Evolutionary conservation across 352 stramenopile species (phyloP).

Genomic region (Aphanomyces euteiches): DNA sequence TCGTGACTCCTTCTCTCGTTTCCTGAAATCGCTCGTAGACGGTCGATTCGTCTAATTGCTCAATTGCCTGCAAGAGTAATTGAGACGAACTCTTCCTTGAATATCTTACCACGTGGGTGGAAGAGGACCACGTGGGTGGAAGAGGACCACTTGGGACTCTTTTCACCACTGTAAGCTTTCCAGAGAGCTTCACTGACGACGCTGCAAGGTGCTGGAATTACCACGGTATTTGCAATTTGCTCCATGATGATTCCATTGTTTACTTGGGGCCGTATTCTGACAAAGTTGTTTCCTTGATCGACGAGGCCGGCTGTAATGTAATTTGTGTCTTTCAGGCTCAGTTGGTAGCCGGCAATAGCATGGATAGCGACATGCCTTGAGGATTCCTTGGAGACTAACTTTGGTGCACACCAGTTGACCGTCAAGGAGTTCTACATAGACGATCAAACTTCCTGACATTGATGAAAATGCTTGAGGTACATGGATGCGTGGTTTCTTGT

Average conservation of each 20-base stretch:
- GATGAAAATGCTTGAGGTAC: neutral
- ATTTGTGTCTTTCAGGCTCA: slow-evolving; percentile 3
- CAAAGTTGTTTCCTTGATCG: neutral
- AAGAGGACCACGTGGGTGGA: neutral
- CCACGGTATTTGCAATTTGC: neutral
- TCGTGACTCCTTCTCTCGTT: neutral
- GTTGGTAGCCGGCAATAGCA: slow-evolving; percentile 14
- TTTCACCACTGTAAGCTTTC: neutral
- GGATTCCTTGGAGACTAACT: slow-evolving; percentile 16
- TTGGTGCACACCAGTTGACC: neutral
- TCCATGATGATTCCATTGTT: neutral
- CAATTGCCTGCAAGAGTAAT: neutral
- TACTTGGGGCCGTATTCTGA: neutral
- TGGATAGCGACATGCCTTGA: neutral
- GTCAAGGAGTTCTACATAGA: neutral
- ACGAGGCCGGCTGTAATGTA: slow-evolving; percentile 16
- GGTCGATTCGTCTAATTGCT: slow-evolving; percentile 4
- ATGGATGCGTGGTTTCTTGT: slow-evolving; percentile 11
- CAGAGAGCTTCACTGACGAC: neutral
- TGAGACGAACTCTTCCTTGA: too few species aligned
- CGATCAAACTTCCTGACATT: neutral
- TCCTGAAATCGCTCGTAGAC: slow-evolving; percentile 8
- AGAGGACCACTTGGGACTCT: neutral
- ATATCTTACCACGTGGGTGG: neutral
- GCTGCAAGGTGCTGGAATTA: neutral